phyloP scores from a whole-genome alignment of 768 basidiomycete species.

The Suillus subalutaceus region DNA sequence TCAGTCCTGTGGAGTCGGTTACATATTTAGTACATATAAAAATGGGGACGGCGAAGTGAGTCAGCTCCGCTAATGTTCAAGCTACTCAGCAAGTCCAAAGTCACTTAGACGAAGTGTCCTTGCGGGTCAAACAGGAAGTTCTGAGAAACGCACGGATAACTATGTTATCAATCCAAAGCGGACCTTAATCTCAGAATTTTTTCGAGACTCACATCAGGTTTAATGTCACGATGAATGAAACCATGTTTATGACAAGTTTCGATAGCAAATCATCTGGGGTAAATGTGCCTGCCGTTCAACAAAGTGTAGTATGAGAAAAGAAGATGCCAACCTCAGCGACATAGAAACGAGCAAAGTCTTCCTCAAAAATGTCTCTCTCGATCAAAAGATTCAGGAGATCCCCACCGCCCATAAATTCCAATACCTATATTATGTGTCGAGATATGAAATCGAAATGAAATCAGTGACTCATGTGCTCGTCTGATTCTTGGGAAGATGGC shows the following conservation, averaged over 20 bases:
- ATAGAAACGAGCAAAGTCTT: slow-evolving; percentile 92
- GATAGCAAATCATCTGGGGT: slow-evolving; percentile 87
- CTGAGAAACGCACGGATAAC: slow-evolving; percentile 43
- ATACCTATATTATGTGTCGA: slow-evolving; percentile 54
- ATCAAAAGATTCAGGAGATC: slow-evolving; percentile 96
- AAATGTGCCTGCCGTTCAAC: slow-evolving; percentile 28
- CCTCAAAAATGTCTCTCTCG: slow-evolving; percentile 87
- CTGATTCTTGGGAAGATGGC: slow-evolving; percentile 20
- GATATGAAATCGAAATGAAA: slow-evolving; percentile 62
- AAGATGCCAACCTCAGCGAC: slow-evolving; percentile 74
- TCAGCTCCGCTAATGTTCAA: slow-evolving; percentile 27
- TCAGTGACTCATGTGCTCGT: slow-evolving; percentile 38
- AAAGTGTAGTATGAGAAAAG: slow-evolving; percentile 22
- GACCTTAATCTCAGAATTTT: slow-evolving; percentile 32
- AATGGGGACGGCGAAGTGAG: slow-evolving; percentile 15
- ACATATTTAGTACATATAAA: slow-evolving; percentile 22
- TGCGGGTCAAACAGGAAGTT: slow-evolving; percentile 95
- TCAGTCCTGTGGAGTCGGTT: slow-evolving; percentile 61
- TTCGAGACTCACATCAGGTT: slow-evolving; percentile 73
- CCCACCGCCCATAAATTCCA: slow-evolving; percentile 96
- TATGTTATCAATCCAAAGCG: slow-evolving; percentile 26
- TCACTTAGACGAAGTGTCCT: slow-evolving; percentile 94
- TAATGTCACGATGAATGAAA: slow-evolving; percentile 98
- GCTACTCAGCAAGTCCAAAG: slow-evolving; percentile 89
- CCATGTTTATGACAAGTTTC: slow-evolving; percentile 93